These are phyloP conservation scores for Nicotiana tomentosiformis DNA, from an alignment of 257 asterid genomes.

Conservation along the genomic window DNA sequence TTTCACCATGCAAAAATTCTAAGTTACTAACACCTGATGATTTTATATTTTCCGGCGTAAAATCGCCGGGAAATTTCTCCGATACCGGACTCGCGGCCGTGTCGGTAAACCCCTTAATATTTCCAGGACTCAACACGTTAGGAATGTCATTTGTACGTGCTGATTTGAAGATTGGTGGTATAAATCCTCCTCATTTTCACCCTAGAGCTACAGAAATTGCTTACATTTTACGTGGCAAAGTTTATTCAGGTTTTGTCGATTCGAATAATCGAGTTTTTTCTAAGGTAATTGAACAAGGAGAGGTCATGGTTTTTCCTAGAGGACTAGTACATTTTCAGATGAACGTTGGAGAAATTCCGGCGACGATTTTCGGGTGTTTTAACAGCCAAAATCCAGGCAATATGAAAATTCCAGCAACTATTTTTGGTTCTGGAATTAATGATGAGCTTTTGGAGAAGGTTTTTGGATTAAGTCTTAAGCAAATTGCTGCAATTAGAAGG, in stretches of 20 bases:
- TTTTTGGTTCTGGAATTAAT: conserved; percentile 54
- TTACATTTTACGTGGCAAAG: conserved; percentile 37
- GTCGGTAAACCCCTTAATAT: conserved; percentile 25
- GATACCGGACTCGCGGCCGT: conserved; percentile 32
- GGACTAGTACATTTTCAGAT: conserved; percentile 64
- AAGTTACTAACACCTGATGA: conserved; percentile 34
- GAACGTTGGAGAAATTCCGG: conserved; percentile 42
- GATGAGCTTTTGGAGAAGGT: conserved; percentile 57
- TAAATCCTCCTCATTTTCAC: conserved; percentile 54
- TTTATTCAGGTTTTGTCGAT: conserved; percentile 52
- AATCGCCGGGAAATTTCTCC: conserved; percentile 40
- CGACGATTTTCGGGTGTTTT: conserved; percentile 41
- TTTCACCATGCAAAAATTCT: conserved; percentile 35
- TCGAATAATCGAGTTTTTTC: conserved; percentile 42
- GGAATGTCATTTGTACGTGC: conserved; percentile 55
- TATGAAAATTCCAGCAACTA: conserved; percentile 38
- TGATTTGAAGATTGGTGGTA: conserved; percentile 47
- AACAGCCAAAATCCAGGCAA: conserved; percentile 55
- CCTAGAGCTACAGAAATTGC: conserved; percentile 52
- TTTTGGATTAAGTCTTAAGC: conserved; percentile 40
- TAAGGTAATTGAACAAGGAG: conserved; percentile 46
- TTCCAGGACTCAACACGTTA: conserved; percentile 54
- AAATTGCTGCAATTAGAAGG: conserved; percentile 37
- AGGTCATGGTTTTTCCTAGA: conserved; percentile 54
- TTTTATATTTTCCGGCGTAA: conserved; percentile 38